phyloP scores from a whole-genome alignment of 2,329 filamentous ascomycete genomes.

The Diaporthe ilicicola region DNA sequence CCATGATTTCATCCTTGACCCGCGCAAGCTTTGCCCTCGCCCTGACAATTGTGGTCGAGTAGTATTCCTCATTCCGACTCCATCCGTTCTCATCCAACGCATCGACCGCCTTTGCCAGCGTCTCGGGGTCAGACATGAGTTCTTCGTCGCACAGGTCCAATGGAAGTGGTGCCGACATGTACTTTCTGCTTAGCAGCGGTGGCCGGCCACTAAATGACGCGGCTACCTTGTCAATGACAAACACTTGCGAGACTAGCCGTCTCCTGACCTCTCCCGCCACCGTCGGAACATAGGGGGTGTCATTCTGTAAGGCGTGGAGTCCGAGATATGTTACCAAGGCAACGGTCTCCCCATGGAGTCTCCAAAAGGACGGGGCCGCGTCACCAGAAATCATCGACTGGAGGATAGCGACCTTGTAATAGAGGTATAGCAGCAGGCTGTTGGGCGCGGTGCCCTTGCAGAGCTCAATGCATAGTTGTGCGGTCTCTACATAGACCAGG shows the following conservation, averaged over 20 bases:
- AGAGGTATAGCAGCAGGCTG: conserved; percentile 48
- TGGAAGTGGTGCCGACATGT: conserved; percentile 61
- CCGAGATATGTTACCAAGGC: conserved; percentile 48
- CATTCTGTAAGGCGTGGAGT: conserved; percentile 41
- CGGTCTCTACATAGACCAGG: conserved; percentile 42
- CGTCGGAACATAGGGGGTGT: conserved; percentile 42
- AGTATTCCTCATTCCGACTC: conserved; percentile 55
- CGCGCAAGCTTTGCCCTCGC: conserved; percentile 56
- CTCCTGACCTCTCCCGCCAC: conserved; percentile 47
- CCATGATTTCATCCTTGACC: conserved; percentile 66
- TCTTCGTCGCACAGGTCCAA: conserved; percentile 62
- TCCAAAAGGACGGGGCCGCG: conserved; percentile 48
- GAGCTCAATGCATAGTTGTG: conserved; percentile 39
- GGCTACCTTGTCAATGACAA: conserved; percentile 57
- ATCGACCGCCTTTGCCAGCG: conserved; percentile 47
- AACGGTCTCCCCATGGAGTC: conserved; percentile 46
- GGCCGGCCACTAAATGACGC: conserved; percentile 64
- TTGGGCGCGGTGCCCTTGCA: conserved; percentile 45
- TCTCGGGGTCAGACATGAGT: conserved; percentile 52
- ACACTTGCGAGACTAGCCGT: conserved; percentile 47
- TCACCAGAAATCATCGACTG: conserved; percentile 51
- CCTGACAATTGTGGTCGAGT: conserved; percentile 54
- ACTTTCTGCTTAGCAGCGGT: conserved; percentile 60
- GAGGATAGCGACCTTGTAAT: conserved; percentile 44
- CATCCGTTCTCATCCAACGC: conserved; percentile 59